Base-by-base conservation (phyloP, 768 basidiomycete genomes). In the Daedaleopsis nitida region DNA sequence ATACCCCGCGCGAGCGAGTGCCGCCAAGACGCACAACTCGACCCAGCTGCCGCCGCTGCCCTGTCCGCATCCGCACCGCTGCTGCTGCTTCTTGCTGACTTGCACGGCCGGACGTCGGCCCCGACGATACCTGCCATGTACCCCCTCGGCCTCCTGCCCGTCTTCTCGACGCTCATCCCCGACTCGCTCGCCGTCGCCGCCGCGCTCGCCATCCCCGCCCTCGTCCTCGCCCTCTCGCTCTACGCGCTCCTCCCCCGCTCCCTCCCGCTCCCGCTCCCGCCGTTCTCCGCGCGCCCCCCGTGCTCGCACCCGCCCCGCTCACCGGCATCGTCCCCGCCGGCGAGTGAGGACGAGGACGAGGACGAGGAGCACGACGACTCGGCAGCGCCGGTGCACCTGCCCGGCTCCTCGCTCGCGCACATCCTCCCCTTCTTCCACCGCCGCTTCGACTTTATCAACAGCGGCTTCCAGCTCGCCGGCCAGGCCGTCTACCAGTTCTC, bases 371-470 rank as follows among this genome's bases (percentile, higher is more conserved):
- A 74, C 35, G 70, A 75, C 14, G 84, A 86, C 65, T 3, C 3
- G 3, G 27, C 27, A 7, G 27, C 27, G 27, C 85, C 89, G 53
- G 78, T 76, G 49, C 77, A 76, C 54, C 77, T 91, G 7, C 88
- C 89, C 45, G 83, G 85, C 45, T 76, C 77, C 44, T 80, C 82
- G 59, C 75, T 88, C 57, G 79, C 83, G 66, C 80, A 83, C 64
- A 86, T 88, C 57, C 69, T 76, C 34, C 84, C 88, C 16, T 92
- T 92, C 79, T 91, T 90, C 71, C 83, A 81, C 49, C 76, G 74
- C 65, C 81, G 89, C 55, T 86, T 85, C 68, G 89, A 91, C 68
- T 92, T 92, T 72, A 69, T 92, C 61, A 86, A 84, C 68, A 83
- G 85, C 77, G 89, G 85, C 14, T 89, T 91, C 72, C 81, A 83